Evolutionary conservation across 768 basidiomycete species (phyloP), one percentile per base, ranked within the genome.

Genomic region (Hericium erinaceus): DNA sequence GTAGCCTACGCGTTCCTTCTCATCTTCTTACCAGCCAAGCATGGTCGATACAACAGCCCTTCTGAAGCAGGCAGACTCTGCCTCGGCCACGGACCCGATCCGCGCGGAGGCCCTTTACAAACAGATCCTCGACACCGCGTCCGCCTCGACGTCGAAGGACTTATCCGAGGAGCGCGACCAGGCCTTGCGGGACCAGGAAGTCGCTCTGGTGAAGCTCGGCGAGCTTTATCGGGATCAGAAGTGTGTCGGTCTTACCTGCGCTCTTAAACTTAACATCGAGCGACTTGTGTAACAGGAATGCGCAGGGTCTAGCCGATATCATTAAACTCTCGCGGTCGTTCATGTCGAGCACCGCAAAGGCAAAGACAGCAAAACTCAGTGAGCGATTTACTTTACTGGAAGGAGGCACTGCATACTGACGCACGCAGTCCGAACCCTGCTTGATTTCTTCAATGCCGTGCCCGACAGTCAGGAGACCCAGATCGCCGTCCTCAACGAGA

Each of bases 361-460:
- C 94, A 1, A 97, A 98, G 72, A 97, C 95, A 0, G 94, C 94
- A 2, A 95, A 95, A 74, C 83, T 98, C 61, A 95, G 93, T 93
- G 60, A 64, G 85, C 71, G 26, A 58, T 52, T 26, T 20, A 15
- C 37, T 46, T 41, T 33, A 3, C 10, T 50, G 22, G 16, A 52
- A 26, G 22, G 3, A 51, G 24, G 1, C 50, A 7, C 22, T 12
- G 37, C 53, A 15, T 40, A 5, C 57, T 3, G 12, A 22, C 15
- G 28, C 41, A 18, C 39, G 22, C 61, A 97, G 94, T 98, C 73
- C 85, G 95, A 46, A 95, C 94, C 12, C 79, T 99, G 48, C 89
- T 98, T 65, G 89, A 89, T 69, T 88, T 87, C 74, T 98, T 99
- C 77, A 78, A 75, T 41, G 64, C 79, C 37, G 92, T 95, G 60